These are phyloP conservation scores for Tuber melanosporum DNA, from an alignment of 495 filamentous ascomycete species.

Conservation along the genomic window DNA sequence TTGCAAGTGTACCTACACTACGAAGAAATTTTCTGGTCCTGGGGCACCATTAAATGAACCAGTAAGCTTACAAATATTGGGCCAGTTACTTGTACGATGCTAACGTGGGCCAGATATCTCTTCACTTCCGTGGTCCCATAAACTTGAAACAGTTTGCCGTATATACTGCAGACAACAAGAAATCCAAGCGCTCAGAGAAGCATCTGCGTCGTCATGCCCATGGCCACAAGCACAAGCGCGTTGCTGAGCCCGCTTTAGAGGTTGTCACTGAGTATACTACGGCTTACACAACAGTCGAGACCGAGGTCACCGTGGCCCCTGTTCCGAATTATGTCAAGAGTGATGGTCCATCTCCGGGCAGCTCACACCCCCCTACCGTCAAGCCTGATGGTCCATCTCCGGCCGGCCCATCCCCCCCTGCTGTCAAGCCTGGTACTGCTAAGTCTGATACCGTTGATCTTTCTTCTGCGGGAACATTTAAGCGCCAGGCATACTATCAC, in stretches of 20 bases:
- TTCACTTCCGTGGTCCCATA: constrained; percentile 65
- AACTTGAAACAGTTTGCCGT: constrained; percentile 57
- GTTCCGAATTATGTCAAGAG: neutral
- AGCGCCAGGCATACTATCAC: constrained; percentile 54
- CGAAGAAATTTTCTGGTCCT: constrained; percentile 47
- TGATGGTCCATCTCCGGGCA: neutral
- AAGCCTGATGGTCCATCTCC: neutral
- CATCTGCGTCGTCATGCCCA: constrained; percentile 45
- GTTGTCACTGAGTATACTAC: neutral
- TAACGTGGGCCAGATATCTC: constrained; percentile 50
- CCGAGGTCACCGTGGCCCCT: neutral
- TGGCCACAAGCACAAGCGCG: constrained; percentile 41
- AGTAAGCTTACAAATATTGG: constrained; percentile 46
- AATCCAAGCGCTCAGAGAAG: constrained; percentile 41
- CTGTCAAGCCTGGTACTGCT: neutral
- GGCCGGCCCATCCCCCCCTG: neutral
- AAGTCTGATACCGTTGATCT: neutral
- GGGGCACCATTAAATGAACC: constrained; percentile 62
- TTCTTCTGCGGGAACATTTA: neutral
- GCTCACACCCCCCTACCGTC: neutral
- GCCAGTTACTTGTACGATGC: constrained; percentile 6
- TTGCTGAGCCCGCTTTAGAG: neutral
- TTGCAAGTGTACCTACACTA: constrained; percentile 51
- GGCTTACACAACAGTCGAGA: neutral
- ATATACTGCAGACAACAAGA: constrained; percentile 48